phyloP scores from a whole-genome alignment of 2,329 filamentous ascomycete species.

The Chrysosporium queenslandicum region DNA sequence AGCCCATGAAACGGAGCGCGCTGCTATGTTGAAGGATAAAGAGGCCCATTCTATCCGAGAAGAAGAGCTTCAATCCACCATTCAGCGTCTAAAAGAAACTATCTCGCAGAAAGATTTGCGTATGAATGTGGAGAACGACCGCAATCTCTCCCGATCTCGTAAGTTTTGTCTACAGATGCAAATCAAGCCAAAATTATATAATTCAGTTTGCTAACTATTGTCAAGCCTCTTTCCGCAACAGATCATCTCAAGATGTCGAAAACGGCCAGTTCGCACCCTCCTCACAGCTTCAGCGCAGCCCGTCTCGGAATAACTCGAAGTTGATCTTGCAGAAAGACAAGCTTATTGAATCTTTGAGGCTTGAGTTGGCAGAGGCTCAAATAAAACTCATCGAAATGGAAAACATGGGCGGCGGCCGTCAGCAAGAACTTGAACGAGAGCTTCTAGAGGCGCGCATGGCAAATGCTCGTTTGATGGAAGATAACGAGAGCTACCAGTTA shows the following conservation, averaged over 20 bases:
- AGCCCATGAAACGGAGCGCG: constrained; percentile 84
- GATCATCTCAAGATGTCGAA: constrained; percentile 55
- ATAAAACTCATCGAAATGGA: constrained; percentile 93
- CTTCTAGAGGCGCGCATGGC: constrained; percentile 89
- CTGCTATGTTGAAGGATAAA: constrained; percentile 79
- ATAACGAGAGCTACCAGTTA: constrained; percentile 96
- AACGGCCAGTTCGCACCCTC: constrained; percentile 75
- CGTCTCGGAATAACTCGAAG: constrained; percentile 81
- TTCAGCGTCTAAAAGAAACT: constrained; percentile 84
- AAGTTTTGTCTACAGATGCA: constrained; percentile 24
- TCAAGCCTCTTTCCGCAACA: constrained; percentile 41
- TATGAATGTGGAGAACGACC: constrained; percentile 42
- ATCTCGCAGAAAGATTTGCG: constrained; percentile 62
- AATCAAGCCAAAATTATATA: neutral
- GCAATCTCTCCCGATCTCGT: constrained; percentile 44
- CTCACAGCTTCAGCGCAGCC: constrained; percentile 72
- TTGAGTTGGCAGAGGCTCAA: constrained; percentile 89
- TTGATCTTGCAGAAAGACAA: constrained; percentile 91
- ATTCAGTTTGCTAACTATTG: neutral
- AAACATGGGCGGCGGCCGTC: constrained; percentile 76
- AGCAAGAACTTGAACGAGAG: constrained; percentile 82
- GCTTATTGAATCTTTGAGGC: constrained; percentile 79
- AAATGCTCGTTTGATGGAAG: constrained; percentile 92
- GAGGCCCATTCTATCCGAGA: constrained; percentile 75
- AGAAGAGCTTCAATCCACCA: constrained; percentile 81